Evolutionary conservation across 2,329 filamentous ascomycete genomes (phyloP), one percentile per base, ranked within the genome.

Genomic region (Sclerotinia borealis): DNA sequence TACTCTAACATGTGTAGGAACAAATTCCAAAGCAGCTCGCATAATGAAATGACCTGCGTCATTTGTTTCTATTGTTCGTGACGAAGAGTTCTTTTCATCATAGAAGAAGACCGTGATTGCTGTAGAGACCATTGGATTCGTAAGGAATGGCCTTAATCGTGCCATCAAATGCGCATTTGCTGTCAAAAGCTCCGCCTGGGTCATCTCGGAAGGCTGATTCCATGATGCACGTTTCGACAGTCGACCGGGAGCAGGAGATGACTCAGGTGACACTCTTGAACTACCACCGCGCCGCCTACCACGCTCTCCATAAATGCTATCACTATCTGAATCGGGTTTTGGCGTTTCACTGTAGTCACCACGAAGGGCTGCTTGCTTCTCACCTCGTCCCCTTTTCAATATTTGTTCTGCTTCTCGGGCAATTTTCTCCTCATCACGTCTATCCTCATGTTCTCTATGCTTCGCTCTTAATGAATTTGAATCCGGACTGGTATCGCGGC

Each of bases 31-130:
- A 0, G 91, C 85, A 8, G 90, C 92, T 15, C 92, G 85, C 36
- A 93, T 80, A 47, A 80, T 83, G 71, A 99, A 99, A 75, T 99
- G 95, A 0, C 95, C 95, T 0, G 91, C 86, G 37, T 95, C 89
- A 72, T 97, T 89, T 0, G 96, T 99, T 66, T 85, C 83, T 4
- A 96, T 85, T 0, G 91, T 96, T 59, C 89, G 85, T 34, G 93
- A 96, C 70, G 92, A 88, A 1, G 93, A 96, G 58, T 87, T 83
- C 3, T 83, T 78, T 17, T 96, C 86, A 71, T 98, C 95, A 77
- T 96, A 99, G 76, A 99, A 98, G 79, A 98, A 97, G 1, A 96
- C 81, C 0, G 92, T 97, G 60, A 99, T 88, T 0, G 93, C 88
- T 25, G 87, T 83, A 58, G 89, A 85, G 1, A 88, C 85, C 63